These are phyloP conservation scores for Chlamydomonas sphaeroides DNA, from an alignment of 139 green algal species.

Conservation along the genomic window DNA sequence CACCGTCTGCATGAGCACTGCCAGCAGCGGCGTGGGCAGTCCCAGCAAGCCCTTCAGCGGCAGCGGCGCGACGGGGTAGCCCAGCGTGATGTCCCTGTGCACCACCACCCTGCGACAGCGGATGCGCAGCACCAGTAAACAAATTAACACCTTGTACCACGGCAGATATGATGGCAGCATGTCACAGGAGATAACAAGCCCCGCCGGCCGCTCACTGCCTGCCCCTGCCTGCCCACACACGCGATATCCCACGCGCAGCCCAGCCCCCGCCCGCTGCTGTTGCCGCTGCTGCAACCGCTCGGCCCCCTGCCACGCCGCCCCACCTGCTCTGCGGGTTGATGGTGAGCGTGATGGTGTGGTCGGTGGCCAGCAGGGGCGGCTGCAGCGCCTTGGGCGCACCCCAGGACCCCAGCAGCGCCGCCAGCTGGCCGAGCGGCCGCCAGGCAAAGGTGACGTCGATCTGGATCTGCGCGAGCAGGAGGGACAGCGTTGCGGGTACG, in stretches of 20 bases:
- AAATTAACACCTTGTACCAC: too few relatives aligned
- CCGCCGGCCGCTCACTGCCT: too few relatives aligned
- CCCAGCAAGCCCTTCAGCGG: conserved; percentile 15
- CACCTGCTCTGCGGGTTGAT: conserved; percentile 24
- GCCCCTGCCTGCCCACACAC: too few relatives aligned
- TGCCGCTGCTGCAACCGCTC: too few relatives aligned
- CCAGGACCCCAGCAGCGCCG: conserved; percentile 8
- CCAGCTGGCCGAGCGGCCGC: conserved; percentile 15
- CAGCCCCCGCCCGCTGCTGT: too few relatives aligned
- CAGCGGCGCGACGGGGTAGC: background rate
- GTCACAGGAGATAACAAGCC: too few relatives aligned
- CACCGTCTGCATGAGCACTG: background rate
- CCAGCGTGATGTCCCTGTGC: conserved; percentile 12
- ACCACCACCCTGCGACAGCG: conserved; percentile 40
- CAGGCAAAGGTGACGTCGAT: conserved; percentile 26
- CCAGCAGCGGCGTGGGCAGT: conserved; percentile 17
- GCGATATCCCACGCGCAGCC: too few relatives aligned
- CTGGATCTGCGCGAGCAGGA: conserved; percentile 14
- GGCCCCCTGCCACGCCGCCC: background rate
- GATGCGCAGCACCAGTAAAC: too few relatives aligned
- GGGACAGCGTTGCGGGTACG: too few relatives aligned
- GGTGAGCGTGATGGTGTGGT: conserved; percentile 30
- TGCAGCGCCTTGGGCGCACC: background rate
- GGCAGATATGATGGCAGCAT: too few relatives aligned
- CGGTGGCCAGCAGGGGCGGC: background rate